These are phyloP conservation scores for Tricladium varicosporioides DNA, from an alignment of 2,329 filamentous ascomycete species.

Conservation along the genomic window DNA sequence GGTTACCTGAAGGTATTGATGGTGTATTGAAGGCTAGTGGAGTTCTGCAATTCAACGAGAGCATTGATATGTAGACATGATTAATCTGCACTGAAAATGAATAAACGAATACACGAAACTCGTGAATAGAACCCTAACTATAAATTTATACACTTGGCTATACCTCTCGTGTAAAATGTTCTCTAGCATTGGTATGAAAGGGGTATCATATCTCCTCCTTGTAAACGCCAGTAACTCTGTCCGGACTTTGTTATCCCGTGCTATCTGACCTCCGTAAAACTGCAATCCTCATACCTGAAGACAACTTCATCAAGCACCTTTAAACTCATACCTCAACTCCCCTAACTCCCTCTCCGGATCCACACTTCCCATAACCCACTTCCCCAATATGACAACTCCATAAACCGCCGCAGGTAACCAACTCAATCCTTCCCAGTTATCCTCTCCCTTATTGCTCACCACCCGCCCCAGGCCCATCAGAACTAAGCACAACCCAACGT, in stretches of 20 bases:
- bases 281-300: not conserved
- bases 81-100: no score
- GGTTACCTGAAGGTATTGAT: conserved; percentile 78
- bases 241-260: no score
- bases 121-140: no score
- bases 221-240: no score
- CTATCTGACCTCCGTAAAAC: not conserved
- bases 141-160: no score
- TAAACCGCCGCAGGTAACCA: conserved; percentile 59
- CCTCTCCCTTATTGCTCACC: conserved; percentile 17
- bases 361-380: conserved; percentile 65
- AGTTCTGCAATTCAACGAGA: conserved; percentile 89
- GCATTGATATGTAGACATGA: conserved; percentile 64
- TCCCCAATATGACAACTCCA: conserved; percentile 56
- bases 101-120: no score
- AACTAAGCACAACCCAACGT: conserved; percentile 54
- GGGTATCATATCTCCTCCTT: no score
- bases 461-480: conserved; percentile 46
- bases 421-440: conserved; percentile 36
- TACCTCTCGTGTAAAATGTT: no score
- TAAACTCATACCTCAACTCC: conserved; percentile 62
- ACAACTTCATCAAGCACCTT: conserved; percentile 51
- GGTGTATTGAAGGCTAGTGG: conserved; percentile 83
- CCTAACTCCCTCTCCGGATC: conserved; percentile 64
- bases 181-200: no score